Conservation (phyloP, 306 rosid genomes). For the Canavalia ensiformis region DNA sequence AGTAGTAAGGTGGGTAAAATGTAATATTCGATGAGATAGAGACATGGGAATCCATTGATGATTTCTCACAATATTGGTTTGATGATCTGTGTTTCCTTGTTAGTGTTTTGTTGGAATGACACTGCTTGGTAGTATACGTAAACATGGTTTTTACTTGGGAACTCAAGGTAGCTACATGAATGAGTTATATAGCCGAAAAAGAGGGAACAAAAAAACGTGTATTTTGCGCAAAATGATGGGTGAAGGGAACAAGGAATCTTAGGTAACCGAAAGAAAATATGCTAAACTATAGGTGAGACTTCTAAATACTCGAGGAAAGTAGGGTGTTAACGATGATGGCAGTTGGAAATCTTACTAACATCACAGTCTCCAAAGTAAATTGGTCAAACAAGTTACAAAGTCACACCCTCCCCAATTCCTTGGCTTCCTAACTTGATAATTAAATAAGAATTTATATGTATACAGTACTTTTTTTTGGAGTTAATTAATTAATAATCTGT, state of each 20-base stretch:
- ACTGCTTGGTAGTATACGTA: constrained; percentile 34
- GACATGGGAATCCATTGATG: constrained; percentile 41
- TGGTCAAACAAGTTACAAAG: constrained; percentile 64
- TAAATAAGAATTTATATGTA: constrained; percentile 9
- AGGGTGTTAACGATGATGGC: constrained; percentile 43
- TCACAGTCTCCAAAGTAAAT: constrained; percentile 63
- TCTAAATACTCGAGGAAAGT: constrained; percentile 48
- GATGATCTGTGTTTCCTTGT: constrained; percentile 7
- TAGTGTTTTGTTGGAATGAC: constrained; percentile 25
- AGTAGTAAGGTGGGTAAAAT: constrained; percentile 47
- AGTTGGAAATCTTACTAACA: constrained; percentile 39
- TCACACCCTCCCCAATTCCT: constrained; percentile 70
- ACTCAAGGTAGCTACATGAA: constrained; percentile 36
- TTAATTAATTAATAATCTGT: constrained; percentile 18
- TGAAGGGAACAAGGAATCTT: constrained; percentile 76
- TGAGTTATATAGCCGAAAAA: constrained; percentile 25
- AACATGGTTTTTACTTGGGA: constrained; percentile 33
- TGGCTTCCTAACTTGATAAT: constrained; percentile 61
- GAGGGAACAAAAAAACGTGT: constrained; percentile 53
- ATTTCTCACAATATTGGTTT: constrained; percentile 32
- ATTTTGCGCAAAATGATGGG: constrained; percentile 53
- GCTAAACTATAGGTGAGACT: constrained; percentile 51
- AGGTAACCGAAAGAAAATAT: constrained; percentile 62
- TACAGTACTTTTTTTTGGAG: constrained; percentile 21
- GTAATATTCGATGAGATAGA: constrained; percentile 43